These are phyloP conservation scores for Penicillium taxi DNA, from an alignment of 495 filamentous ascomycete species.

Conservation along the genomic window DNA sequence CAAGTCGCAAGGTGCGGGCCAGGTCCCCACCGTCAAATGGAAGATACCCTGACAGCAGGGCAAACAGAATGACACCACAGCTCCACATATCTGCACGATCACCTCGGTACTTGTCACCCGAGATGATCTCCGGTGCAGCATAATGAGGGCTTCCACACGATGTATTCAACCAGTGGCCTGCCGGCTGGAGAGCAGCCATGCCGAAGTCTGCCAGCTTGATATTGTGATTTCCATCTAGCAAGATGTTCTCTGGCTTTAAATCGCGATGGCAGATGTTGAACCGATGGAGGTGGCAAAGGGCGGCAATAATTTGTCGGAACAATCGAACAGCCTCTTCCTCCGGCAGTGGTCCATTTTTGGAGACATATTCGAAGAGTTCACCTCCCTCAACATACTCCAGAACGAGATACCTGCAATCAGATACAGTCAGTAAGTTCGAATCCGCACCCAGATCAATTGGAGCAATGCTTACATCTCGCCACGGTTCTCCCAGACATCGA, in stretches of 20 bases:
- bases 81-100: constrained; percentile 89
- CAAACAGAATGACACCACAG: constrained; percentile 84
- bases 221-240: constrained; percentile 61
- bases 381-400: constrained; percentile 91
- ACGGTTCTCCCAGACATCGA: constrained; percentile 94
- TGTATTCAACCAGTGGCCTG: constrained; percentile 64
- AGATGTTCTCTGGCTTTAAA: constrained; percentile 94
- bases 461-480: constrained; percentile 69
- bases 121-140: constrained; percentile 83
- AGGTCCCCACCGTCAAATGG: constrained; percentile 71
- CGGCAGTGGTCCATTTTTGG: constrained; percentile 52
- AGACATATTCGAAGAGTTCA: constrained; percentile 81
- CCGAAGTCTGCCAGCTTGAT: constrained; percentile 96
- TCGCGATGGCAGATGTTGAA: constrained; percentile 95
- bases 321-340: constrained; percentile 76
- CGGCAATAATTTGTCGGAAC: constrained; percentile 91
- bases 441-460: not conserved
- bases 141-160: constrained; percentile 97
- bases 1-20: constrained; percentile 51
- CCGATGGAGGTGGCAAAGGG: constrained; percentile 81
- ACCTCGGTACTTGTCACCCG: constrained; percentile 64
- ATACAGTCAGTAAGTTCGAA: not conserved
- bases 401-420: constrained; percentile 68
- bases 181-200: constrained; percentile 89
- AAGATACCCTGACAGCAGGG: constrained; percentile 66